Evolutionary conservation across 176 grass and related monocot genomes (phyloP).

Genomic region (Phragmites australis): DNA sequence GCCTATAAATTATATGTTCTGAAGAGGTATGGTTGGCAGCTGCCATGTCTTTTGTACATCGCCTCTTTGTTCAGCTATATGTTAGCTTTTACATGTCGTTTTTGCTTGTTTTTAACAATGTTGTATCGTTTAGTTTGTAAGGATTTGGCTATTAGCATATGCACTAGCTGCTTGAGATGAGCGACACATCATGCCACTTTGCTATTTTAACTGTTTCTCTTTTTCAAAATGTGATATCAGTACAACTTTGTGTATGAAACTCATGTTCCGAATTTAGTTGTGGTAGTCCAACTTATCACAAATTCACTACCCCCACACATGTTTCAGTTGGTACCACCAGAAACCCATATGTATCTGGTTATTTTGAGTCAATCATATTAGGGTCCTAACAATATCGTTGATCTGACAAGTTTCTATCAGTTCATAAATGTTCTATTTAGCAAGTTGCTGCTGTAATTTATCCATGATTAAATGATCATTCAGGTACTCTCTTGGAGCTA

Average conservation of each 20-base stretch:
- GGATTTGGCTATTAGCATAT: background rate
- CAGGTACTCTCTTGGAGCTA: slow-evolving; percentile 70
- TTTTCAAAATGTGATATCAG: slow-evolving; percentile 1
- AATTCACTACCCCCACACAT: background rate
- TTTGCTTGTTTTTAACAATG: background rate
- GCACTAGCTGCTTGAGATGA: background rate
- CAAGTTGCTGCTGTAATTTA: background rate
- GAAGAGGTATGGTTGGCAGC: background rate
- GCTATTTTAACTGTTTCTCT: background rate
- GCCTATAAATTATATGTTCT: slow-evolving; percentile 18
- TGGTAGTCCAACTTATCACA: background rate
- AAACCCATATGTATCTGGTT: background rate
- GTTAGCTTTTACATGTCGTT: background rate
- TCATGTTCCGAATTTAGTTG: background rate
- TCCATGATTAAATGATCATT: background rate
- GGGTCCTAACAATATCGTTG: background rate
- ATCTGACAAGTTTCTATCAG: background rate
- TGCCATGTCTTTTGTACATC: background rate
- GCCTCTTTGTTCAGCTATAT: no score
- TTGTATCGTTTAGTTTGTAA: background rate
- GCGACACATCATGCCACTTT: background rate
- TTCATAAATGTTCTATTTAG: background rate
- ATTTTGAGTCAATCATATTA: background rate
- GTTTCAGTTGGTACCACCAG: background rate
- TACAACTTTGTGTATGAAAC: no score